phyloP scores from a whole-genome alignment of 1,284 basidiomycete genomes.

The Calocybe gambosa region DNA sequence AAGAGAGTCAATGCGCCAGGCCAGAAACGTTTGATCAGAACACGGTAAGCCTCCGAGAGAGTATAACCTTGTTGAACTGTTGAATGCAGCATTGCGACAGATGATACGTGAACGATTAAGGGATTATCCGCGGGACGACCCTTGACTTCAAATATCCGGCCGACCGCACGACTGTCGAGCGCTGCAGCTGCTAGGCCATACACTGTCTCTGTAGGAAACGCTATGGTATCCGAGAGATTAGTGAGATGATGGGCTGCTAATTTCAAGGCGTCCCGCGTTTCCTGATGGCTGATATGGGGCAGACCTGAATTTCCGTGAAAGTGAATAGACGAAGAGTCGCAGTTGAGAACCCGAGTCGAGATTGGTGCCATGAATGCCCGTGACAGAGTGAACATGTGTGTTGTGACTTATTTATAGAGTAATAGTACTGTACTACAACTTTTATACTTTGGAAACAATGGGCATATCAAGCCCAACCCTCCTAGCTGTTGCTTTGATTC shows the following conservation, averaged over 20 bases:
- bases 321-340: slow-evolving; percentile 49
- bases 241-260: slow-evolving; percentile 44
- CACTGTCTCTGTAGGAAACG: slow-evolving; percentile 97
- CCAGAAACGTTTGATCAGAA: slow-evolving; percentile 85
- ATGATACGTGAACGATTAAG: slow-evolving; percentile 94
- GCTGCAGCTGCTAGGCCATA: slow-evolving; percentile 94
- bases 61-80: slow-evolving; percentile 63
- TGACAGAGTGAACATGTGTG: slow-evolving; percentile 15
- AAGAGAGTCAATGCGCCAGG: slow-evolving; percentile 92
- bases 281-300: slow-evolving; percentile 38
- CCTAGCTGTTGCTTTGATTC: slow-evolving; percentile 77
- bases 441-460: slow-evolving; percentile 21
- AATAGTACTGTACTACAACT: no score
- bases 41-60: slow-evolving; percentile 59
- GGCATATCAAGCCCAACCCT: slow-evolving; percentile 83
- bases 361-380: slow-evolving; percentile 25
- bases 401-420: slow-evolving; percentile 16
- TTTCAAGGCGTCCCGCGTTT: slow-evolving; percentile 41
- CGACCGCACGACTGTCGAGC: slow-evolving; percentile 57
- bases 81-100: slow-evolving; percentile 70
- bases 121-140: slow-evolving; percentile 95
- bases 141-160: slow-evolving; percentile 85
- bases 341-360: slow-evolving; percentile 41
- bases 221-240: slow-evolving; percentile 51
- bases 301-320: slow-evolving; percentile 35